Percentiles rank a stretch among this genome's conserved stretches.
phyloP scores from a whole-genome alignment of 176 grass and related monocot genomes.

The Lolium perenne region DNA sequence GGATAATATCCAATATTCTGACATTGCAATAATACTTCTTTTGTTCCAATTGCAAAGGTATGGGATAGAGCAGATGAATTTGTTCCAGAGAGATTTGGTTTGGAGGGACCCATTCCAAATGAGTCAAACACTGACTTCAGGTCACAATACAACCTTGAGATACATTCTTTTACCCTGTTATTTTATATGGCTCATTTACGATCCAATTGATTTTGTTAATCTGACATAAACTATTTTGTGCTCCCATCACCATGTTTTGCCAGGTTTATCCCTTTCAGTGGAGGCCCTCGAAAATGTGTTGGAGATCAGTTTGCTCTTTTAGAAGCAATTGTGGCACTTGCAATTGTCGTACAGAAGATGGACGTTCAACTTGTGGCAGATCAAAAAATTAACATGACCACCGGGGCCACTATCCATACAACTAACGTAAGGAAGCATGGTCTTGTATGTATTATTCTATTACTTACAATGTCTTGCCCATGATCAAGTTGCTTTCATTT shows the following conservation, averaged over 20 bases:
- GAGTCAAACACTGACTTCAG: constrained; percentile 96
- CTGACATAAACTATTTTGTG: neutral
- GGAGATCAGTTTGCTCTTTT: constrained; percentile 96
- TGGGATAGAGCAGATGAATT: constrained; percentile 96
- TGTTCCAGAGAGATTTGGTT: constrained; percentile 84
- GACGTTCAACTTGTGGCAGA: constrained; percentile 76
- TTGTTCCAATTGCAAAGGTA: constrained; percentile 58
- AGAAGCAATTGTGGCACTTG: constrained; percentile 93
- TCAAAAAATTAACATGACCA: constrained; percentile 99
- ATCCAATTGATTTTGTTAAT: constrained; percentile 21
- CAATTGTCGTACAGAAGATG: constrained; percentile 78
- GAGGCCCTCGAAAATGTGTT: constrained; percentile 98
- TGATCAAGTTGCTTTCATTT: constrained; percentile 27
- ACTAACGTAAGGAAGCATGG: constrained; percentile 65
- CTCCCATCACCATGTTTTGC: neutral
- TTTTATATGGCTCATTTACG: constrained; percentile 6
- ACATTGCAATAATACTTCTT: constrained; percentile 24
- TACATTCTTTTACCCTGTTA: neutral
- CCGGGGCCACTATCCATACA: constrained; percentile 97
- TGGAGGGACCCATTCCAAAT: constrained; percentile 90
- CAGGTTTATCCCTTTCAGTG: constrained; percentile 98
- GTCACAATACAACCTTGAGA: constrained; percentile 39
- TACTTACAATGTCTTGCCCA: constrained; percentile 17
- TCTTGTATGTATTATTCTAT: neutral
- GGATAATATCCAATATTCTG: neutral